A percentile compares a stretch with the other conserved stretches of the same genome.
These are phyloP conservation scores for Capronia americana DNA, from an alignment of 2,329 filamentous ascomycete genomes.

Conservation along the genomic window DNA sequence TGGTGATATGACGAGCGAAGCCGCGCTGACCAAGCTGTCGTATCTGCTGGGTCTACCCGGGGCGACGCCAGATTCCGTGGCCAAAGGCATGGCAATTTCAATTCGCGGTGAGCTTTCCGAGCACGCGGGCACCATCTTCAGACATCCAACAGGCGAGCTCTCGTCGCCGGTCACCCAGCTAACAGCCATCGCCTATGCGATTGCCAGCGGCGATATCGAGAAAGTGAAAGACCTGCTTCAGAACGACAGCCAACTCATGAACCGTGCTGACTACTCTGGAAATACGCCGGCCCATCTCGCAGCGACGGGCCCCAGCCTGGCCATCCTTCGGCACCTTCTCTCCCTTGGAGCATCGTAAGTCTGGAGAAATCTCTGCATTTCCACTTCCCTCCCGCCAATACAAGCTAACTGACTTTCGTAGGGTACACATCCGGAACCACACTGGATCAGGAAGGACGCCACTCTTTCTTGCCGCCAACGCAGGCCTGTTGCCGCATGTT, in stretches of 20 bases:
- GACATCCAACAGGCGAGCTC: constrained; percentile 66
- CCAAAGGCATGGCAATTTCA: constrained; percentile 72
- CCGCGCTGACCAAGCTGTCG: constrained; percentile 86
- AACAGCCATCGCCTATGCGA: constrained; percentile 79
- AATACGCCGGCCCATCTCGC: constrained; percentile 72
- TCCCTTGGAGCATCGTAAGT: constrained; percentile 47
- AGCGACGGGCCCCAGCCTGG: constrained; percentile 61
- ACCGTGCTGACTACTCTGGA: constrained; percentile 78
- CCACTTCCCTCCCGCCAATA: neutral
- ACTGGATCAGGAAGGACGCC: constrained; percentile 60
- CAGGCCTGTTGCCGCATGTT: constrained; percentile 62
- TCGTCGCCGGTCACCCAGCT: constrained; percentile 69
- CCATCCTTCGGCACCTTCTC: constrained; percentile 63
- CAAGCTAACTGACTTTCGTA: constrained; percentile 1
- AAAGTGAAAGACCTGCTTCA: constrained; percentile 72
- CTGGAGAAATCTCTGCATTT: constrained; percentile 5
- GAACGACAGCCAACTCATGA: constrained; percentile 71
- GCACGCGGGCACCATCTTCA: constrained; percentile 73
- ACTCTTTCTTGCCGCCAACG: constrained; percentile 65
- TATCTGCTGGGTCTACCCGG: constrained; percentile 77
- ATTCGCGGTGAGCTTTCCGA: constrained; percentile 87
- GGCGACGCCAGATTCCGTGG: constrained; percentile 70
- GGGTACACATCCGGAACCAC: constrained; percentile 64
- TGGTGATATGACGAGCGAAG: constrained; percentile 71
- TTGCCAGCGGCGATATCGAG: constrained; percentile 71